Evolutionary conservation across 306 rosid genomes (phyloP).

Genomic region (Boehmeria nivea): DNA sequence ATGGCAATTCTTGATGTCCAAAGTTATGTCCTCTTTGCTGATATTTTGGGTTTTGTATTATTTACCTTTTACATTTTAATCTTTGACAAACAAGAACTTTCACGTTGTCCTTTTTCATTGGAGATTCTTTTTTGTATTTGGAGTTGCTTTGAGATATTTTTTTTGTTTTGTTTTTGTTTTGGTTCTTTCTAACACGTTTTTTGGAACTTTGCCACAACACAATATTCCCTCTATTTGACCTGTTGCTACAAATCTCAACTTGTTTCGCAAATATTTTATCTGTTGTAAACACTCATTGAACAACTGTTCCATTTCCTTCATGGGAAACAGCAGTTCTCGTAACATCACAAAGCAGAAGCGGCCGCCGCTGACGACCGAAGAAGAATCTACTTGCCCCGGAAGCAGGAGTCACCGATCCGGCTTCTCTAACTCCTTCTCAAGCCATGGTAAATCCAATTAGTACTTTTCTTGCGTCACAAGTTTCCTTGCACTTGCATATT

Average conservation of each 20-base stretch:
- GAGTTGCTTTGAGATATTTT: slow-evolving; percentile 24
- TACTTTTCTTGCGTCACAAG: not conserved
- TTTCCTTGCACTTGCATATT: not conserved
- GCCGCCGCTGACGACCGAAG: slow-evolving; percentile 1
- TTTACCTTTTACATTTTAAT: too few relatives aligned
- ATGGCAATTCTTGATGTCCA: too few relatives aligned
- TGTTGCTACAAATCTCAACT: too few relatives aligned
- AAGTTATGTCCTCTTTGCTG: too few relatives aligned
- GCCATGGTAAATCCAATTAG: slow-evolving; percentile 31
- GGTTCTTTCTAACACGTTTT: not conserved
- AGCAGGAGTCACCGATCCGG: slow-evolving; percentile 43
- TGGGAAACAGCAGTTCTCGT: slow-evolving; percentile 49
- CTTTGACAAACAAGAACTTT: too few relatives aligned
- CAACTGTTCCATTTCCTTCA: slow-evolving; percentile 4
- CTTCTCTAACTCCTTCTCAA: slow-evolving; percentile 57
- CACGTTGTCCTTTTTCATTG: slow-evolving; percentile 17
- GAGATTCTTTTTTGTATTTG: slow-evolving; percentile 5
- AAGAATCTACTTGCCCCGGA: slow-evolving; percentile 13
- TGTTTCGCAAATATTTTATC: too few relatives aligned
- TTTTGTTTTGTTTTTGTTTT: too few relatives aligned
- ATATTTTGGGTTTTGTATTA: too few relatives aligned
- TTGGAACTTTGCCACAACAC: not conserved
- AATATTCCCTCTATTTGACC: too few relatives aligned
- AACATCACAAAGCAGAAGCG: slow-evolving; percentile 30
- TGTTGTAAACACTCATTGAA: too few relatives aligned